These are phyloP conservation scores for Mercurialis annua DNA, from an alignment of 345 rosid genomes.

Conservation along the genomic window DNA sequence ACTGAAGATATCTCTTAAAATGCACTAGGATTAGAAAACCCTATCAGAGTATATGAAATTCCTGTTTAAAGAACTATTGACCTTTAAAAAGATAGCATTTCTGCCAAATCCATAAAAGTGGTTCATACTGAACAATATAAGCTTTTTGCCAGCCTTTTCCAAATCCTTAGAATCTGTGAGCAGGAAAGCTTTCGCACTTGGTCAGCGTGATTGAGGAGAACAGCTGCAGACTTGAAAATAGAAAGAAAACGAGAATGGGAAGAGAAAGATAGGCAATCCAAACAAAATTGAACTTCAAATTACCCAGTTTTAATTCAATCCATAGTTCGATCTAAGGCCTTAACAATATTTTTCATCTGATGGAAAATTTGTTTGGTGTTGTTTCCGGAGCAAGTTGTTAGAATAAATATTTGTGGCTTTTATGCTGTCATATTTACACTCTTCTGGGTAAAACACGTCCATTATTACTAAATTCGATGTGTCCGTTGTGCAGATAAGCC, in stretches of 20 bases:
- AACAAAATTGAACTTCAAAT: background rate
- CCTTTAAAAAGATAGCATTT: background rate
- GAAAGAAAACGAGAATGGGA: too few species aligned
- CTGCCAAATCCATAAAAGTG: background rate
- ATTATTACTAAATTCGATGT: background rate
- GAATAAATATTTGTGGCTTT: background rate
- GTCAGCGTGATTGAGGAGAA: background rate
- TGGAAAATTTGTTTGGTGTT: background rate
- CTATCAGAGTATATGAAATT: too few species aligned
- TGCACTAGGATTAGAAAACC: background rate
- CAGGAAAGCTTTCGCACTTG: background rate
- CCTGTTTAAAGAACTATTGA: background rate
- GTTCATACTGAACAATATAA: background rate
- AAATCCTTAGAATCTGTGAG: too few species aligned
- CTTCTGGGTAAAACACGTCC: background rate
- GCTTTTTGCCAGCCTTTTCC: background rate
- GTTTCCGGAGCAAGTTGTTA: background rate
- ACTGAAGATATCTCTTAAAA: background rate
- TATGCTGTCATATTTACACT: background rate
- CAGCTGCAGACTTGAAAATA: background rate
- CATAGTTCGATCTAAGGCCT: background rate
- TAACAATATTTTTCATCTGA: background rate
- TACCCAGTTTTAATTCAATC: background rate
- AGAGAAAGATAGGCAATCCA: background rate
- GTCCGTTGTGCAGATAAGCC: constrained; percentile 65